These are phyloP conservation scores for Kondoa subrosea DNA, from an alignment of 768 basidiomycete species.

Conservation along the genomic window DNA sequence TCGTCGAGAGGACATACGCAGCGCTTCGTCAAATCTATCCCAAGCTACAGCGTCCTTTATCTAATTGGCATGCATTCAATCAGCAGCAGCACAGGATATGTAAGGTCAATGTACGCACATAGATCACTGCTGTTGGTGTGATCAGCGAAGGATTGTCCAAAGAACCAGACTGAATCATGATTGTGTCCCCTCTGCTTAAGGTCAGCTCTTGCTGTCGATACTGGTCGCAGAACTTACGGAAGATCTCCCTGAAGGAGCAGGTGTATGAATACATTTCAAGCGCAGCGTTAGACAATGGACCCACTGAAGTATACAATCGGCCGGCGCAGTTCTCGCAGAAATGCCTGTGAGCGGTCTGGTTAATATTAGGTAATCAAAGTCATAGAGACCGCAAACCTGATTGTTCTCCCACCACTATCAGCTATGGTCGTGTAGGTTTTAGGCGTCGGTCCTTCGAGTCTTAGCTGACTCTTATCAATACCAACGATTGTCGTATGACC, in stretches of 20 bases:
- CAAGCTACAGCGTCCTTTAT: not conserved
- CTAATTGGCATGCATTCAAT: too few relatives aligned
- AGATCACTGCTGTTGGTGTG: not conserved
- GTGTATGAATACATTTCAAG: too few relatives aligned
- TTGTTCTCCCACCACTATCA: not conserved
- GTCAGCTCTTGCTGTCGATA: too few relatives aligned
- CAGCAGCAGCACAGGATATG: too few relatives aligned
- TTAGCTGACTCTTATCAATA: not conserved
- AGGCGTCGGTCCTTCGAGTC: not conserved
- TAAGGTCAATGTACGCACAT: too few relatives aligned
- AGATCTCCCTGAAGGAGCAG: too few relatives aligned
- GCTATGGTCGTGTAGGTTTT: not conserved
- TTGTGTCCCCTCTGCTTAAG: not conserved
- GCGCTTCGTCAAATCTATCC: not conserved
- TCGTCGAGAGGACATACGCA: too few relatives aligned
- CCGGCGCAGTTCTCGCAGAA: not conserved
- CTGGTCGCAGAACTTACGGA: too few relatives aligned
- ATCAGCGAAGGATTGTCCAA: not conserved
- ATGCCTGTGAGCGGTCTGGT: not conserved
- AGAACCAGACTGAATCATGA: not conserved
- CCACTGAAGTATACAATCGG: not conserved
- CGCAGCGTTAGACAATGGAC: too few relatives aligned
- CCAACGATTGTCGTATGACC: not conserved
- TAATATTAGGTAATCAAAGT: not conserved
- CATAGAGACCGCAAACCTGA: not conserved